Conservation (phyloP, 805 yeast genomes). For the Pichia pseudocactophila region DNA sequence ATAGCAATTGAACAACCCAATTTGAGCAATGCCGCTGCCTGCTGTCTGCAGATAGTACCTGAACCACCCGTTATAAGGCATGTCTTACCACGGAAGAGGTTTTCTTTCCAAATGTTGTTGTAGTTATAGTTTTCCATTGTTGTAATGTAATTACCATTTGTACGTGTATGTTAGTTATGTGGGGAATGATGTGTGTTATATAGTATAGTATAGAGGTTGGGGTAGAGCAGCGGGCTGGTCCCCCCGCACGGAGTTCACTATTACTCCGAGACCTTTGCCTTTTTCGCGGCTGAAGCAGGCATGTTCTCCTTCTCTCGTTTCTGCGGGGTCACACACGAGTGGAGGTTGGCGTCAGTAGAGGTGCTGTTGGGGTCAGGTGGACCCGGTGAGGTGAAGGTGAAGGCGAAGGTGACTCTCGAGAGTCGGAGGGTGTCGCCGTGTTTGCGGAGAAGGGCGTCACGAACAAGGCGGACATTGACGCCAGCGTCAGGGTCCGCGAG, state of each 20-base stretch:
- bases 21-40: conserved; percentile 72
- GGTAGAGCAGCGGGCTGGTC: too few species aligned
- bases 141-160: too few species aligned
- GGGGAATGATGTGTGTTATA: too few species aligned
- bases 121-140: conserved; percentile 8
- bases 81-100: conserved; percentile 72
- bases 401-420: neutral
- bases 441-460: conserved; percentile 15
- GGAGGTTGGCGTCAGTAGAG: neutral
- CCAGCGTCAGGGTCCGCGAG: conserved; percentile 16
- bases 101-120: conserved; percentile 37
- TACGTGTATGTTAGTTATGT: too few species aligned
- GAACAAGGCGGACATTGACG: conserved; percentile 16
- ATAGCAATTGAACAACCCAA: conserved; percentile 86
- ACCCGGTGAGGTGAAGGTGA: too few species aligned
- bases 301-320: neutral
- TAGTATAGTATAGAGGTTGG: too few species aligned
- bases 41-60: conserved; percentile 90
- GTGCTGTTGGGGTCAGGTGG: too few species aligned
- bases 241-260: too few species aligned
- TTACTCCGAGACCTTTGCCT: too few species aligned
- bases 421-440: conserved; percentile 9
- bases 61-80: conserved; percentile 94
- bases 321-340: neutral
- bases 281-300: too few species aligned